phyloP scores from a whole-genome alignment of 805 yeast species.

The Kodamaea restingae region DNA sequence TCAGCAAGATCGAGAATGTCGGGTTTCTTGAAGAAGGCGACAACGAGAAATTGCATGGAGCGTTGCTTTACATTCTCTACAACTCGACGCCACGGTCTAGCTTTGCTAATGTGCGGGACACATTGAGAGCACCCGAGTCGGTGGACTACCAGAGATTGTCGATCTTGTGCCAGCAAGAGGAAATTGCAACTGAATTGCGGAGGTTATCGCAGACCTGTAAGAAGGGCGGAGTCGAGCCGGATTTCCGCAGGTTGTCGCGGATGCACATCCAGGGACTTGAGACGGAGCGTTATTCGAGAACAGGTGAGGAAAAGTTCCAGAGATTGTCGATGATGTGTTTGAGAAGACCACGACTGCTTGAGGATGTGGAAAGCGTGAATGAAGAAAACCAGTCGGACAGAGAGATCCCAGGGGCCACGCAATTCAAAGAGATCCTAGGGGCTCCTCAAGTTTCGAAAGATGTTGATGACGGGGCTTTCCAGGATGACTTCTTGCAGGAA shows the following conservation, averaged over 20 bases:
- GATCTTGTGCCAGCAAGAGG: neutral
- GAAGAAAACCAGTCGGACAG: too few relatives aligned
- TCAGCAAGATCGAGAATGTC: neutral
- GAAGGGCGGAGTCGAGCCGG: neutral
- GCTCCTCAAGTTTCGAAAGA: too few relatives aligned
- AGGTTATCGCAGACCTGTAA: neutral
- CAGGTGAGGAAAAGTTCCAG: neutral
- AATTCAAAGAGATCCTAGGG: too few relatives aligned
- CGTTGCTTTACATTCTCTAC: slow-evolving; percentile 5
- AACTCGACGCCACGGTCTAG: neutral
- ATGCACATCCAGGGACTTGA: neutral
- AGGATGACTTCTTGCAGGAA: neutral
- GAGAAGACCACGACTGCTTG: too few relatives aligned
- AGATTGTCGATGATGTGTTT: neutral
- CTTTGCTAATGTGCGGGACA: neutral
- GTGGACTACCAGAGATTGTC: slow-evolving; percentile 1
- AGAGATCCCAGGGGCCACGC: too few relatives aligned
- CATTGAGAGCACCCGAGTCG: neutral
- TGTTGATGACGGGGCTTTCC: too few relatives aligned
- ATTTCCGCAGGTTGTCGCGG: neutral
- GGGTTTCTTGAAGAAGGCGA: neutral
- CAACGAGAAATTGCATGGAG: slow-evolving; percentile 1
- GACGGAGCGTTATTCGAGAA: too few relatives aligned
- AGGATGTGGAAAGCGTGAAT: too few relatives aligned
- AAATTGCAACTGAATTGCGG: neutral